A percentile compares a stretch with the other conserved stretches of the same genome.
These are phyloP conservation scores for Rheum nobile DNA, from an alignment of 148 eudicot genomes.

Conservation along the genomic window DNA sequence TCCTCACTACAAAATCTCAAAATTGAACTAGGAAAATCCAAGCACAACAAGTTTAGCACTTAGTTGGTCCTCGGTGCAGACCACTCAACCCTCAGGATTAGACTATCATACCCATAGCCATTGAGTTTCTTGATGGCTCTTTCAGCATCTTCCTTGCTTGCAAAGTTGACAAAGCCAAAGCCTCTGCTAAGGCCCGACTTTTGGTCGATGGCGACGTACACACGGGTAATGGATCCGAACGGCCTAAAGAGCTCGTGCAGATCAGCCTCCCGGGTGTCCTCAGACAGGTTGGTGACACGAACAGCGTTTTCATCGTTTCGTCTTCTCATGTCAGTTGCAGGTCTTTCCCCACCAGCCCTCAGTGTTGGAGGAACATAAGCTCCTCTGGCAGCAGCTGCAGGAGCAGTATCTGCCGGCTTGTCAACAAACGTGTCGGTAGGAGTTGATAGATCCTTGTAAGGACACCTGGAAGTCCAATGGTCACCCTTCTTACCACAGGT, in stretches of 20 bases:
- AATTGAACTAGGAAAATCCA: not conserved
- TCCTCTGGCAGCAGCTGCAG: slow-evolving; percentile 37
- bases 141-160: slow-evolving; percentile 73
- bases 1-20: not conserved
- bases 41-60: not conserved
- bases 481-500: slow-evolving; percentile 92
- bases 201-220: slow-evolving; percentile 91
- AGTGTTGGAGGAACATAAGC: slow-evolving; percentile 77
- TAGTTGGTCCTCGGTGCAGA: slow-evolving; percentile 50
- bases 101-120: slow-evolving; percentile 96
- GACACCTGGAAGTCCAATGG: slow-evolving; percentile 90
- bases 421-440: slow-evolving; percentile 39
- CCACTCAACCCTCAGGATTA: slow-evolving; percentile 90
- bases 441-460: slow-evolving; percentile 82
- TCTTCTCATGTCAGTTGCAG: slow-evolving; percentile 78
- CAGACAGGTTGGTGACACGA: slow-evolving; percentile 84
- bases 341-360: slow-evolving; percentile 56
- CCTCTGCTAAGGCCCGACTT: slow-evolving; percentile 89
- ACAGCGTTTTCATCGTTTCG: slow-evolving; percentile 94
- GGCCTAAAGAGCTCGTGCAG: slow-evolving; percentile 78
- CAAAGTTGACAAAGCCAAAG: slow-evolving; percentile 79
- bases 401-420: slow-evolving; percentile 40
- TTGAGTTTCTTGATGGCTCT: slow-evolving; percentile 83
- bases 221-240: slow-evolving; percentile 67
- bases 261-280: slow-evolving; percentile 89